phyloP scores from a whole-genome alignment of 345 rosid species.

The Euphorbia tirucalli region DNA sequence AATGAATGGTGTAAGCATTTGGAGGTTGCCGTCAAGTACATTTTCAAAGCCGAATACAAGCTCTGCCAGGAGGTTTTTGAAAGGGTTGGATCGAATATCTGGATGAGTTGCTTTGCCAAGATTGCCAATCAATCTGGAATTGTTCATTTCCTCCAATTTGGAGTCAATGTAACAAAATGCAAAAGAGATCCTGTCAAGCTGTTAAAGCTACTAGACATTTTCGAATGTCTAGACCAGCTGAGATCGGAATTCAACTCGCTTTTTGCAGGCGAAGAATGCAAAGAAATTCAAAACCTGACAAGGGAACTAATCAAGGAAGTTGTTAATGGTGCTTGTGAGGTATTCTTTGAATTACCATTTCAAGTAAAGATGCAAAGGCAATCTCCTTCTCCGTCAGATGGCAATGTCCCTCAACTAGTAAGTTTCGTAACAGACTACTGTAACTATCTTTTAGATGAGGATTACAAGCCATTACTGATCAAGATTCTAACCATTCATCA shows the following conservation, averaged over 20 bases:
- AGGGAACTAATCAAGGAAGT: slow-evolving; percentile 57
- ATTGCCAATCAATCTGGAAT: slow-evolving; percentile 55
- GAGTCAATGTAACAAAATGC: slow-evolving; percentile 49
- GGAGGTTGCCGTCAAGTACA: slow-evolving; percentile 45
- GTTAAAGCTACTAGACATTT: slow-evolving; percentile 59
- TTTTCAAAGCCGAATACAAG: slow-evolving; percentile 44
- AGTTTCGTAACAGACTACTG: slow-evolving; percentile 65
- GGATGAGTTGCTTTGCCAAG: slow-evolving; percentile 44
- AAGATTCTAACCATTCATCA: slow-evolving; percentile 54
- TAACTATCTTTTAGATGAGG: slow-evolving; percentile 50
- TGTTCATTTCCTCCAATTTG: slow-evolving; percentile 48
- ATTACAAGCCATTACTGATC: slow-evolving; percentile 49
- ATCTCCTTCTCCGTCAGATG: slow-evolving; percentile 50
- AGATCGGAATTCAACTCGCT: slow-evolving; percentile 62
- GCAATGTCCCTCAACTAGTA: slow-evolving; percentile 59
- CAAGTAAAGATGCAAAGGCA: slow-evolving; percentile 68
- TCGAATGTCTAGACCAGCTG: slow-evolving; percentile 50
- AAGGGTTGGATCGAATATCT: slow-evolving; percentile 30
- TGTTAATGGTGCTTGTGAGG: slow-evolving; percentile 52
- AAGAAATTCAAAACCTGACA: slow-evolving; percentile 51
- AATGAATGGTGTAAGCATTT: slow-evolving; percentile 58
- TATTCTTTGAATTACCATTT: slow-evolving; percentile 67
- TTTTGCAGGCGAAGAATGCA: slow-evolving; percentile 51
- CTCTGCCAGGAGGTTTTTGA: slow-evolving; percentile 50
- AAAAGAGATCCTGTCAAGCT: slow-evolving; percentile 65